Evolutionary conservation across 495 filamentous ascomycete genomes (phyloP), one percentile per base, ranked within the genome.

Genomic region (Stereocaulon alpinum): DNA sequence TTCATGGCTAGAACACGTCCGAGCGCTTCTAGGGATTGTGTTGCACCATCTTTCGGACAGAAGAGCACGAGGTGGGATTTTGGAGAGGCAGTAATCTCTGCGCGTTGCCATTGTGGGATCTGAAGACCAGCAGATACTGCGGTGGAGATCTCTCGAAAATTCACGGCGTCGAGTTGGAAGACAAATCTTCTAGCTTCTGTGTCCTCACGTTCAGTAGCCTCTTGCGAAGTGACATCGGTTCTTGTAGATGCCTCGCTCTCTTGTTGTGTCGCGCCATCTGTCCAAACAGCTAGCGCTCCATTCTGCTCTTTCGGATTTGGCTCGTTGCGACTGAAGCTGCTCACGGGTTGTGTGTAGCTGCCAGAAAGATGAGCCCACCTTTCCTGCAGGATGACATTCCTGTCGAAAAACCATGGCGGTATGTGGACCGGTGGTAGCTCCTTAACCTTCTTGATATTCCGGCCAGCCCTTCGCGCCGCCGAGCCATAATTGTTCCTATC

Each of bases 61-160:
- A 84, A 80, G n/a, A 91, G 72, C 14, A 82, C 71, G 15, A 87
- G 69, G 62, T 88, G 84, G 1, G 82, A 78, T 64, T 85, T 86
- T 52, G 73, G 71, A 20, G 81, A 74, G 15, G 80, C 73, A 30
- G 79, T 79, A 48, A 74, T 71, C 50, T 76, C 67, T 37, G 74
- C 67, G 64, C 51, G 44, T 45, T 63, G 45, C 63, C 56, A 30
- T 22, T 50, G 29, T 54, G 64, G 47, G 40, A 64, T 34, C 14
- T 67, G 22, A 20, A 66, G 56, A 41, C 60, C 56, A 58, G 63
- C 65, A 32, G 54, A 45, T 32, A 65, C 59, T 37, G 60, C 18
- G 30, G 55, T 56, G 18, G 29, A 66, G 22, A 65, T 66, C 30
- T 66, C 63, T 4, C 44, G 59, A 53, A 62, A 56, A 42, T 44